phyloP scores from a whole-genome alignment of 2,329 filamentous ascomycete species.

The Cadophora malorum region DNA sequence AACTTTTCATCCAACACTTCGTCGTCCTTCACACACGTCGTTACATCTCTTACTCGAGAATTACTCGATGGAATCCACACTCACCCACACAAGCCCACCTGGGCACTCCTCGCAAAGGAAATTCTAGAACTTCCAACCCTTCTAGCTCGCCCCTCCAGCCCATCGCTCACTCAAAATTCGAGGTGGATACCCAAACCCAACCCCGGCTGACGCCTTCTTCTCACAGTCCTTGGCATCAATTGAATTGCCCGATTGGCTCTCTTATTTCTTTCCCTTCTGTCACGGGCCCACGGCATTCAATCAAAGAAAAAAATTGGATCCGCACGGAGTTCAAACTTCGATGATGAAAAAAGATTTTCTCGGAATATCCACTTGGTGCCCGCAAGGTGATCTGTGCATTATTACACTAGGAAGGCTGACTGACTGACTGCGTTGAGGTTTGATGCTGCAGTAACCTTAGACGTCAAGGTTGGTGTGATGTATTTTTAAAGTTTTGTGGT shows the following conservation, averaged over 20 bases:
- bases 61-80: conserved; percentile 38
- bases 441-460: neutral
- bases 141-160: conserved; percentile 12
- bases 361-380: conserved; percentile 2
- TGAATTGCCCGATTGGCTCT: conserved; percentile 5
- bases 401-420: no score
- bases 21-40: conserved; percentile 6
- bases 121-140: conserved; percentile 17
- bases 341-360: conserved; percentile 4
- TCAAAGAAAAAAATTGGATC: neutral
- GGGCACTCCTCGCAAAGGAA: no score
- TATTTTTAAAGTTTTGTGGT: neutral
- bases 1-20: conserved; percentile 15
- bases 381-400: conserved; percentile 12
- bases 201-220: conserved; percentile 1
- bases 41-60: conserved; percentile 32
- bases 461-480: conserved; percentile 9
- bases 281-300: conserved; percentile 2
- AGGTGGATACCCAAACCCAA: conserved; percentile 11
- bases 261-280: neutral
- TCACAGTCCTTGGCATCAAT: neutral
- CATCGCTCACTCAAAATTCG: no score
- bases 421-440: neutral
- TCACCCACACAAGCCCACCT: neutral
- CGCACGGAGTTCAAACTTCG: neutral